Evolutionary conservation across 2,329 filamentous ascomycete genomes (phyloP), one percentile per base, ranked within the genome.

Genomic region (Samsoniella hepiali): DNA sequence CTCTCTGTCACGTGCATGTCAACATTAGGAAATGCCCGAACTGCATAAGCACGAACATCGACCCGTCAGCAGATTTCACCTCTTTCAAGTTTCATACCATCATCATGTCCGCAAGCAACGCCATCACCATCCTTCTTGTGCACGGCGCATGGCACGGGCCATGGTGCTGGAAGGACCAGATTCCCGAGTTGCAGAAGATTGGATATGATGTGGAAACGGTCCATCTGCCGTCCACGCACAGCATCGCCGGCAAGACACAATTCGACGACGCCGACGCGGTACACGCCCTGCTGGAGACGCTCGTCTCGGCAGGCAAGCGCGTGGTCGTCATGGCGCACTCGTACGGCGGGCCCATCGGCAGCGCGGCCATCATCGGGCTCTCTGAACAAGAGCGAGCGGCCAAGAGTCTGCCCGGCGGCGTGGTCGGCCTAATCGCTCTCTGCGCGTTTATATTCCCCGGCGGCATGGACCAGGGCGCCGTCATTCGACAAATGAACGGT

Each of bases 241-340:
- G 40, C 67, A 69, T 56, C 65, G 71, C 1, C 29, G 68, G 62
- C 0, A 69, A 70, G 17, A 68, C 70, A 2, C 65, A 73, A 0
- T 62, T 49, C 1, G 67, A 72, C 9, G 78, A 81, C 60, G 70
- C 73, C 7, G 64, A 68, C 1, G 71, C 70, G 2, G 70, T 78
- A 13, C 70, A 73, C n/a, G 27, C 51, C 0, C 64, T 66, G 0
- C 44, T 78, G 38, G 58, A 68, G 15, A 59, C 63, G 13, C 71
- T 79, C 15, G 67, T 71, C 6, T 72, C 74, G 27, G 63, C 68
- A 3, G 75, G 75, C 17, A 76, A 77, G 53, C 71, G 80, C 34
- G 73, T 82, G 15, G 67, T 81, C 0, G 72, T 81, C 2, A 67
- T 77, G 5, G 71, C 74, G 5, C 79, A 82, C 65, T 80, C 76